Evolutionary conservation across 208 protist genomes (phyloP).

Genomic region (Crithidia mellificae): DNA sequence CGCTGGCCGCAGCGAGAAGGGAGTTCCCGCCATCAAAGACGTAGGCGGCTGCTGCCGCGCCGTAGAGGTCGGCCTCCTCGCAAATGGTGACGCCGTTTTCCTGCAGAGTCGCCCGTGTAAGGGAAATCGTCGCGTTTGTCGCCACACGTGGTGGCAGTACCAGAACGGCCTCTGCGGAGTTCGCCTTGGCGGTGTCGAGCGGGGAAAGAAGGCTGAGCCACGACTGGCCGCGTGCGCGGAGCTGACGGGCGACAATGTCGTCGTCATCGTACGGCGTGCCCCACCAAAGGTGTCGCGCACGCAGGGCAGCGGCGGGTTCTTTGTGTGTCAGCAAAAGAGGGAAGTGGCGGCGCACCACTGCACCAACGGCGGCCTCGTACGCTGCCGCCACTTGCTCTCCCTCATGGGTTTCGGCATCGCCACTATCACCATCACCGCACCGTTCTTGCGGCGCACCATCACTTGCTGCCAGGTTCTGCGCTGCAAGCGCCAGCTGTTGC

Average conservation of each 20-base stretch:
- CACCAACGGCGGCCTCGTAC: conserved; percentile 4
- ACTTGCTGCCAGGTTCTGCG: not conserved
- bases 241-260: conserved; percentile 28
- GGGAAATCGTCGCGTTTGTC: conserved; percentile 31
- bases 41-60: conserved; percentile 28
- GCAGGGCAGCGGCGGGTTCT: conserved; percentile 12
- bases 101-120: conserved; percentile 37
- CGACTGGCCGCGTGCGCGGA: conserved; percentile 41
- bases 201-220: conserved; percentile 38
- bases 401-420: no score
- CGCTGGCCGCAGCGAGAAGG: conserved; percentile 26
- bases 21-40: conserved; percentile 28
- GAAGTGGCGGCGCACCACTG: conserved; percentile 1
- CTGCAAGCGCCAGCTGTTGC: not conserved
- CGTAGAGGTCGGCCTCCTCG: conserved; percentile 41
- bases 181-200: conserved; percentile 22
- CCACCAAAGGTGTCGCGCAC: conserved; percentile 40
- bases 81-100: conserved; percentile 31
- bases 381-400: not conserved
- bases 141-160: conserved; percentile 57
- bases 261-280: conserved; percentile 37
- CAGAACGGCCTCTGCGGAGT: conserved; percentile 43
- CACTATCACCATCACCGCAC: no score
- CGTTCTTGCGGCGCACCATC: no score
- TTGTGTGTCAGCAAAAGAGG: conserved; percentile 18